Evolutionary conservation across 78 protist genomes (phyloP).

Genomic region (Tieghemostelium lacteum): DNA sequence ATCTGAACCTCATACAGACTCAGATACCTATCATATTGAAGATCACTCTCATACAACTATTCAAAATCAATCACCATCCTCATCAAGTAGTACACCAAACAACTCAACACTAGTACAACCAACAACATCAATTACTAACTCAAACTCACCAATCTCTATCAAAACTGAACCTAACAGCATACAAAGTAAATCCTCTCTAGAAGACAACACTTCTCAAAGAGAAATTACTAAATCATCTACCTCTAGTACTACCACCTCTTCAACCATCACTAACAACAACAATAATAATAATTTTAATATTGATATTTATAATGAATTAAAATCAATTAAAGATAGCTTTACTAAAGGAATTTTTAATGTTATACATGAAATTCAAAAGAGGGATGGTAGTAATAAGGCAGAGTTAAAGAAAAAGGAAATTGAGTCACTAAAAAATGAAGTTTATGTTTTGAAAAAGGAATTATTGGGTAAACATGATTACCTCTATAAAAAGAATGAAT

Average conservation of each 20-base stretch:
- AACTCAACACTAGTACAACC: too few relatives aligned
- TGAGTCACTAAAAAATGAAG: constrained; percentile 27
- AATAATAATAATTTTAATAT: not conserved
- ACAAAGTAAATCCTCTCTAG: not conserved
- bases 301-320: constrained; percentile 1
- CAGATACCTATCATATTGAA: too few relatives aligned
- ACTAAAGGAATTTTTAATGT: constrained; percentile 3
- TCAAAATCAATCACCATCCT: not conserved
- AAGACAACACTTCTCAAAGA: not conserved
- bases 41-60: not conserved
- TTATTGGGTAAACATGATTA: constrained; percentile 40
- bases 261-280: not conserved
- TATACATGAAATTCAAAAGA: constrained; percentile 22
- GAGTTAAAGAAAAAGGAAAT: constrained; percentile 31
- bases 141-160: not conserved
- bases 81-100: too few relatives aligned
- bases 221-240: not conserved
- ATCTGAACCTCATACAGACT: too few relatives aligned
- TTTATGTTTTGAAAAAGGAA: constrained; percentile 12
- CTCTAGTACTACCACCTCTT: not conserved
- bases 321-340: constrained; percentile 4
- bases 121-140: not conserved
- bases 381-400: not conserved
- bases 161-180: not conserved
- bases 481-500: constrained; percentile 20